These are phyloP conservation scores for Boletus sp. DNA, from an alignment of 768 basidiomycete species.

Conservation along the genomic window DNA sequence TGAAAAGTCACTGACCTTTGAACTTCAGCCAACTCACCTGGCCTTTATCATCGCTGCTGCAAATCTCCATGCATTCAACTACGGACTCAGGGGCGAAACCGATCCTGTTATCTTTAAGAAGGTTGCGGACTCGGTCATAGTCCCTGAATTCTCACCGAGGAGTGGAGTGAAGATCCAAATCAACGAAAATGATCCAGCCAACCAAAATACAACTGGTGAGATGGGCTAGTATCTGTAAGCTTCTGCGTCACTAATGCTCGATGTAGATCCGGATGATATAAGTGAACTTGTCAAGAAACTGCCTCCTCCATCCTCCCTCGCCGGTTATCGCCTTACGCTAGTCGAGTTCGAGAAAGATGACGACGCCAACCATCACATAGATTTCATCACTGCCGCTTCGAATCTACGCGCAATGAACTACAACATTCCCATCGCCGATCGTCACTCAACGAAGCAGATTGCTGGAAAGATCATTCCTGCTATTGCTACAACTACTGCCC, in stretches of 20 bases:
- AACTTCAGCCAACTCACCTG: conserved; percentile 72
- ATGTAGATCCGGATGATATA: conserved; percentile 48
- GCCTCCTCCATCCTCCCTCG: conserved; percentile 87
- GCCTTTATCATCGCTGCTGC: conserved; percentile 90
- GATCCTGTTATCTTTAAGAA: conserved; percentile 80
- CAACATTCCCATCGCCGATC: conserved; percentile 80
- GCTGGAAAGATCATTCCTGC: conserved; percentile 99
- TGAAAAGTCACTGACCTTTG: conserved; percentile 11
- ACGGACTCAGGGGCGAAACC: conserved; percentile 88
- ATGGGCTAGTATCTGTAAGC: not conserved
- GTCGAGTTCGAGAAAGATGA: conserved; percentile 99
- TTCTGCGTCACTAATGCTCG: conserved; percentile 3
- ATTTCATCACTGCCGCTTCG: conserved; percentile 97
- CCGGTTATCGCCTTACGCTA: conserved; percentile 92
- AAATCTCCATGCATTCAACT: conserved; percentile 97
- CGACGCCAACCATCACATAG: conserved; percentile 96
- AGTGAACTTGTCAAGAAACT: conserved; percentile 63
- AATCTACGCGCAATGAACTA: conserved; percentile 97
- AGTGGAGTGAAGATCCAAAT: conserved; percentile 92
- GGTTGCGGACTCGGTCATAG: conserved; percentile 75
- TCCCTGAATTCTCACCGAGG: conserved; percentile 92
- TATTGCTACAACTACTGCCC: conserved; percentile 96
- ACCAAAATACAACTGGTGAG: conserved; percentile 43
- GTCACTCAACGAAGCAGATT: conserved; percentile 94
- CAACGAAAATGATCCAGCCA: conserved; percentile 86